A percentile compares a stretch with the other conserved stretches of the same genome.
Evolutionary conservation across 2,329 filamentous ascomycete genomes (phyloP).

Genomic region (Seiridium cupressi): DNA sequence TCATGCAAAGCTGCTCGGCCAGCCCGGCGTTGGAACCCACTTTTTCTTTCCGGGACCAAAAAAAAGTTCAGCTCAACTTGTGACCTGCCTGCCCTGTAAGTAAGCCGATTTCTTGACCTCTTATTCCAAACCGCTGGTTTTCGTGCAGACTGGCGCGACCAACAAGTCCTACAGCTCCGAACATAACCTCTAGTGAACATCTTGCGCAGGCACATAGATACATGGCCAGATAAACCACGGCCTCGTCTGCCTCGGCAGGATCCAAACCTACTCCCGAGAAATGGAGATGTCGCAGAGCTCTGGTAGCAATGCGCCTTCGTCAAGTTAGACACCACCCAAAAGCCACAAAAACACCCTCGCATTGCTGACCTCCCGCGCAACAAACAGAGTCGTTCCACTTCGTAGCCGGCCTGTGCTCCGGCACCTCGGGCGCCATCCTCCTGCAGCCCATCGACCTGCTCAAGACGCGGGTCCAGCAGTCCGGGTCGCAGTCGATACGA

Average conservation of each 20-base stretch:
- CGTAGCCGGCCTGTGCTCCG: constrained; percentile 81
- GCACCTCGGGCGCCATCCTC: constrained; percentile 82
- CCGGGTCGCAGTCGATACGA: constrained; percentile 66
- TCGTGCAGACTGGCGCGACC: neutral
- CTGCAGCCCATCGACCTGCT: constrained; percentile 94
- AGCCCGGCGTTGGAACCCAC: constrained; percentile 3
- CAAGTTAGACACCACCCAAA: constrained; percentile 7
- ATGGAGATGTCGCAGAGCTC: constrained; percentile 10
- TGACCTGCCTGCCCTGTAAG: neutral
- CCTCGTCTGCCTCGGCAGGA: constrained; percentile 10
- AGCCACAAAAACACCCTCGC: neutral
- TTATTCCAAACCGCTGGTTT: neutral
- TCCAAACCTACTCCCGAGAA: neutral
- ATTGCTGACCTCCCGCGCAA: neutral
- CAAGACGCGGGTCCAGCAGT: constrained; percentile 94
- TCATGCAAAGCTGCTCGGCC: neutral
- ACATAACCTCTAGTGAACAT: neutral
- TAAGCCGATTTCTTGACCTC: neutral
- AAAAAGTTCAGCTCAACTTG: neutral
- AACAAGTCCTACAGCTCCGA: neutral
- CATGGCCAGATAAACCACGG: constrained; percentile 2
- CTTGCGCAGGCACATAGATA: neutral
- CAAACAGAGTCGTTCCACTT: constrained; percentile 79
- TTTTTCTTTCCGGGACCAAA: constrained; percentile 4
- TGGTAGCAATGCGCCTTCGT: constrained; percentile 11